Percentiles rank a stretch among this genome's conserved stretches.
phyloP scores from a whole-genome alignment of 805 yeast genomes.

The Wickerhamiella lipophila region DNA sequence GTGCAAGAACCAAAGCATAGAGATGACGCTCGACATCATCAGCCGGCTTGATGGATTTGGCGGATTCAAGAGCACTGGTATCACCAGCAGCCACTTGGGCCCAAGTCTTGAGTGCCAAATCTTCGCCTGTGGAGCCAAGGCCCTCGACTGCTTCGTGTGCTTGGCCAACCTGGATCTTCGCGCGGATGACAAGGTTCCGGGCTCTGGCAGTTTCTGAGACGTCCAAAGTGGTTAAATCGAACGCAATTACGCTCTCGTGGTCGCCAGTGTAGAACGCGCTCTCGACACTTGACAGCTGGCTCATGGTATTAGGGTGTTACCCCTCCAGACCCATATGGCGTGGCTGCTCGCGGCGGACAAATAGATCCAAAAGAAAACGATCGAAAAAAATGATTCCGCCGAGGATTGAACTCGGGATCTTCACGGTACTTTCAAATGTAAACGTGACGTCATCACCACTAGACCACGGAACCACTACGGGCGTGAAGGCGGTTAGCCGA shows the following conservation, averaged over 20 bases:
- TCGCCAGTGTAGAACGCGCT: constrained; percentile 33
- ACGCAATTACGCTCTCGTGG: constrained; percentile 25
- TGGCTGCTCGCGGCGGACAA: not conserved
- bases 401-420: constrained; percentile 12
- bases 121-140: constrained; percentile 22
- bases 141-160: constrained; percentile 25
- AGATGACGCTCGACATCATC: constrained; percentile 29
- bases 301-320: constrained; percentile 11
- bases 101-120: constrained; percentile 21
- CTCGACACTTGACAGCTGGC: constrained; percentile 28
- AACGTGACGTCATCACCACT: constrained; percentile 12
- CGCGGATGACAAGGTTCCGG: constrained; percentile 28
- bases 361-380: no score
- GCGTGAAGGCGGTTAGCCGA: not conserved
- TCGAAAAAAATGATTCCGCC: constrained; percentile 8
- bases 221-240: constrained; percentile 22
- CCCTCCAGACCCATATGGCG: not conserved
- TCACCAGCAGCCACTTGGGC: constrained; percentile 22
- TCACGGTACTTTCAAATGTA: constrained; percentile 9
- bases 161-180: constrained; percentile 29
- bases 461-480: constrained; percentile 9
- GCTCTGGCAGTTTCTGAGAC: constrained; percentile 23
- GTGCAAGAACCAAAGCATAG: constrained; percentile 33
- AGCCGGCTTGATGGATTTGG: constrained; percentile 18
- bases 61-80: constrained; percentile 17